Conservation (phyloP, 306 rosid genomes). For the Luffa acutangula region DNA sequence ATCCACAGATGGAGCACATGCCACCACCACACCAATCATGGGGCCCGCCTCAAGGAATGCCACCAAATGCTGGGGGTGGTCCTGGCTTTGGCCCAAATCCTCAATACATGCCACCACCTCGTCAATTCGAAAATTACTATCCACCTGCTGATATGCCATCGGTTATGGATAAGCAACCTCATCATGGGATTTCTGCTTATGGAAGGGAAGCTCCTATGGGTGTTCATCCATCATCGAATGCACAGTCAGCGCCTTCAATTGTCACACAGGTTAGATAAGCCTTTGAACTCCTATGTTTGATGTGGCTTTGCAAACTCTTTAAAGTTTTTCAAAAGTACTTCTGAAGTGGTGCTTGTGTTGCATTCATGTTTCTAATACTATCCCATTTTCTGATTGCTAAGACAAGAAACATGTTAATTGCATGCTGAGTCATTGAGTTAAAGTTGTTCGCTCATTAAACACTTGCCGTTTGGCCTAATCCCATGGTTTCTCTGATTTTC, state of each 20-base stretch:
- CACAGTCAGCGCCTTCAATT: slow-evolving; percentile 69
- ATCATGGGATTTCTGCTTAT: slow-evolving; percentile 93
- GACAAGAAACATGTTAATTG: not conserved
- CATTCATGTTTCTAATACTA: not conserved
- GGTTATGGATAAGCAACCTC: slow-evolving; percentile 80
- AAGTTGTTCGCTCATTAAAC: not conserved
- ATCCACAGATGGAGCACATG: slow-evolving; percentile 46
- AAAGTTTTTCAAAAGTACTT: not conserved
- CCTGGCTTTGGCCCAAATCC: slow-evolving; percentile 72
- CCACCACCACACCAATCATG: slow-evolving; percentile 83
- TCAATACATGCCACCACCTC: slow-evolving; percentile 81
- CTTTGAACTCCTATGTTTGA: not conserved
- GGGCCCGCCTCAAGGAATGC: slow-evolving; percentile 83
- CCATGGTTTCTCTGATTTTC: not conserved
- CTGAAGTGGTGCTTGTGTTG: not conserved
- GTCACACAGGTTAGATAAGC: slow-evolving; percentile 62
- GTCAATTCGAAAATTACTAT: slow-evolving; percentile 72
- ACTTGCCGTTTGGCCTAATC: not conserved
- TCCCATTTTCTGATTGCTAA: not conserved
- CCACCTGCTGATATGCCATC: slow-evolving; percentile 63
- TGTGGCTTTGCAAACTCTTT: not conserved
- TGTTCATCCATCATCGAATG: slow-evolving; percentile 51
- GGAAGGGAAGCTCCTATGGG: slow-evolving; percentile 78
- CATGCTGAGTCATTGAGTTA: not conserved
- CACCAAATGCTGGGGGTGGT: slow-evolving; percentile 74